Conservation (phyloP, 169 alveolate genomes). For the Theileria parva region DNA sequence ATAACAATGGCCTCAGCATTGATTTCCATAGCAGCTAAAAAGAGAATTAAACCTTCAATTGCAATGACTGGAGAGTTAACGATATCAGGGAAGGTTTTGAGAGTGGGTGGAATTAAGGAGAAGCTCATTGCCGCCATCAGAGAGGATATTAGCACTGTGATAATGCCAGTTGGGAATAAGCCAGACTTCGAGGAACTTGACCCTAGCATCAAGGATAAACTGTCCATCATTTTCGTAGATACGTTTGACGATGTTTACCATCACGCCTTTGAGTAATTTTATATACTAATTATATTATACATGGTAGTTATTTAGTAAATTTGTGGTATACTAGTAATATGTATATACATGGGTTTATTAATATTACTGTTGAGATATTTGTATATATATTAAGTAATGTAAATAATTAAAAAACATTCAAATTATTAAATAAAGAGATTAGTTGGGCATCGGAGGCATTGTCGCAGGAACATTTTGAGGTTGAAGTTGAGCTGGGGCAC, state of each 20-base stretch:
- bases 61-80: slow-evolving; percentile 97
- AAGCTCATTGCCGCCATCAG: slow-evolving; percentile 90
- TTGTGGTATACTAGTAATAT: background rate
- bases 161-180: slow-evolving; percentile 76
- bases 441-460: slow-evolving; percentile 65
- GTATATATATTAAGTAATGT: background rate
- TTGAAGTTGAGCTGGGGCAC: slow-evolving; percentile 68
- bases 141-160: slow-evolving; percentile 82
- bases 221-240: slow-evolving; percentile 70
- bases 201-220: slow-evolving; percentile 64
- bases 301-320: background rate
- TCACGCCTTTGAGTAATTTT: slow-evolving; percentile 32
- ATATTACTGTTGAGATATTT: background rate
- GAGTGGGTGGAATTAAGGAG: slow-evolving; percentile 92
- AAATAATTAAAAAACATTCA: background rate
- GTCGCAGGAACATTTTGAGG: slow-evolving; percentile 61
- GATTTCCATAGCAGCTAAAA: slow-evolving; percentile 79
- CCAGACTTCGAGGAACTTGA: slow-evolving; percentile 73
- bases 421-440: background rate
- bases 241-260: slow-evolving; percentile 73
- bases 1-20: slow-evolving; percentile 89
- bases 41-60: slow-evolving; percentile 72
- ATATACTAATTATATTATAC: background rate
- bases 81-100: slow-evolving; percentile 89
- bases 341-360: background rate